phyloP scores from a whole-genome alignment of 768 basidiomycete genomes.

The Tephrocybe sp. region DNA sequence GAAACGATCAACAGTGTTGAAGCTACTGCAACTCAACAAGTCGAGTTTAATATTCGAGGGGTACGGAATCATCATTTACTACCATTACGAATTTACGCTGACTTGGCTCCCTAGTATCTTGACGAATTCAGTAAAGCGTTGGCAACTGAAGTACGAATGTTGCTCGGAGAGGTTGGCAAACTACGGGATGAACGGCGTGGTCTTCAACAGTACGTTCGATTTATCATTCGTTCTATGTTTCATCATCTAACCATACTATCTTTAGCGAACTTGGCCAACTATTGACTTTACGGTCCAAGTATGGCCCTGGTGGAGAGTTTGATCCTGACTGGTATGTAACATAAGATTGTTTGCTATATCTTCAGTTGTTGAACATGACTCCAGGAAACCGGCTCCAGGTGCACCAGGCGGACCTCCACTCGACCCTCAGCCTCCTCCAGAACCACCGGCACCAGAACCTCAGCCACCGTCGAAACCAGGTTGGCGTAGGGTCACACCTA shows the following conservation, averaged over 20 bases:
- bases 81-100: background rate
- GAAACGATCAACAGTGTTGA: slow-evolving; percentile 69
- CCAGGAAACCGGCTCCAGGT: slow-evolving; percentile 45
- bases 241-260: background rate
- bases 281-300: slow-evolving; percentile 69
- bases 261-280: slow-evolving; percentile 74
- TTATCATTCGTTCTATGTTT: background rate
- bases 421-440: slow-evolving; percentile 27
- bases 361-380: background rate
- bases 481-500: slow-evolving; percentile 57
- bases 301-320: slow-evolving; percentile 84
- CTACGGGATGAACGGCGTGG: slow-evolving; percentile 77
- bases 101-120: slow-evolving; percentile 54
- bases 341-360: background rate
- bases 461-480: slow-evolving; percentile 48
- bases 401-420: slow-evolving; percentile 43
- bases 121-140: slow-evolving; percentile 87
- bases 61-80: slow-evolving; percentile 40
- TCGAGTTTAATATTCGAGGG: slow-evolving; percentile 82
- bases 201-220: slow-evolving; percentile 68
- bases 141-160: slow-evolving; percentile 80
- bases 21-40: slow-evolving; percentile 71
- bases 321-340: slow-evolving; percentile 73
- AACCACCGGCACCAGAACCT: slow-evolving; percentile 39
- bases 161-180: slow-evolving; percentile 82